These are phyloP conservation scores for Penicillium sp. DNA, from an alignment of 2,329 filamentous ascomycete species.

Conservation along the genomic window DNA sequence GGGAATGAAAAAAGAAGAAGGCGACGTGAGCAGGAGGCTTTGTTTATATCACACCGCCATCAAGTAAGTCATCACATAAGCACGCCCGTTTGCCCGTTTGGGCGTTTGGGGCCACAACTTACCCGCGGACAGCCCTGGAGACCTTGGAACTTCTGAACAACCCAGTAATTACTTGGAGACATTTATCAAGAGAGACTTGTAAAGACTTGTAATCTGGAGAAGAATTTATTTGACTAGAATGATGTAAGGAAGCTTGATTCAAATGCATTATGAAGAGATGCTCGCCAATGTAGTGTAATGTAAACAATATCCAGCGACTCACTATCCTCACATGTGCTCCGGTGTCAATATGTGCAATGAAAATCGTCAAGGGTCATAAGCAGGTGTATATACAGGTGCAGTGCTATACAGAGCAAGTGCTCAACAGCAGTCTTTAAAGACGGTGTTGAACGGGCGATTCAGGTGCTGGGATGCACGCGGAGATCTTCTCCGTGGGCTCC, in stretches of 20 bases:
- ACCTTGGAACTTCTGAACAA: too few relatives aligned
- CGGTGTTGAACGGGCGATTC: conserved; percentile 22
- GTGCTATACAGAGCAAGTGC: background rate
- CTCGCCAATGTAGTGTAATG: background rate
- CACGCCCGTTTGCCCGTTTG: too few relatives aligned
- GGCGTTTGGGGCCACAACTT: too few relatives aligned
- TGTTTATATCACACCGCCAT: too few relatives aligned
- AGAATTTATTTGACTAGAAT: background rate
- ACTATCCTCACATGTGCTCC: background rate
- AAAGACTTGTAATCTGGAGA: background rate
- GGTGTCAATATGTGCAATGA: background rate
- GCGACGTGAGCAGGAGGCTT: too few relatives aligned
- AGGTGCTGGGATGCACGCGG: conserved; percentile 1
- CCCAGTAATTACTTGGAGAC: too few relatives aligned
- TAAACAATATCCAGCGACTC: background rate
- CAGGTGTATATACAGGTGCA: background rate
- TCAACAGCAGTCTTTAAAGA: conserved; percentile 7
- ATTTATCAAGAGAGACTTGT: too few relatives aligned
- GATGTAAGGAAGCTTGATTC: background rate
- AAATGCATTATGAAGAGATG: background rate
- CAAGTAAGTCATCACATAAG: too few relatives aligned
- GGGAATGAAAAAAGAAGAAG: too few relatives aligned
- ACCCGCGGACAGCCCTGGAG: too few relatives aligned
- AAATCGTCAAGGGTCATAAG: background rate
- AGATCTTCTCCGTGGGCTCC: conserved; percentile 5